phyloP scores from a whole-genome alignment of 129 eudicot species.

The Tanacetum coccineum region DNA sequence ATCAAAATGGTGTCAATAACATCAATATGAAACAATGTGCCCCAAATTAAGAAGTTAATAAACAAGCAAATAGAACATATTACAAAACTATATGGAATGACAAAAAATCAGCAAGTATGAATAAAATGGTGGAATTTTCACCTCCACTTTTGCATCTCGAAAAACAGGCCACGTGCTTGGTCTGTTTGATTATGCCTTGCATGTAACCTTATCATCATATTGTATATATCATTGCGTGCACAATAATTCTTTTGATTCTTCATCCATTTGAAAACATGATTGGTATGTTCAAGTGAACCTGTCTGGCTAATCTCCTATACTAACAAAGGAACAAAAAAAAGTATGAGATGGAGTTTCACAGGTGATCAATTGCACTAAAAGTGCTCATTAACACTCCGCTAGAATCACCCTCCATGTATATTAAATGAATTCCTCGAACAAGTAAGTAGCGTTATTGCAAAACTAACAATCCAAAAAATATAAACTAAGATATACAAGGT shows the following conservation, averaged over 20 bases:
- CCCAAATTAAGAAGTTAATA: neutral
- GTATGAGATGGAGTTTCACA: conserved; percentile 12
- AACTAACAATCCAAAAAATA: neutral
- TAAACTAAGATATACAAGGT: neutral
- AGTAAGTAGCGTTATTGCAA: conserved; percentile 3
- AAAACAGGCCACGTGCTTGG: conserved; percentile 96
- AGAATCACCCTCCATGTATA: conserved; percentile 3
- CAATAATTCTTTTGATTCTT: conserved; percentile 89
- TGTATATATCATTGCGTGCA: conserved; percentile 92
- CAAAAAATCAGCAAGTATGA: neutral
- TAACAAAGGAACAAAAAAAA: conserved; percentile 16
- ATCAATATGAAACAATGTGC: neutral
- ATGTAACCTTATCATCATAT: conserved; percentile 92
- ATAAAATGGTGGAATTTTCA: conserved; percentile 18
- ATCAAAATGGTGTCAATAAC: neutral
- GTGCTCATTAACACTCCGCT: conserved; percentile 13
- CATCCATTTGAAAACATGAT: conserved; percentile 87
- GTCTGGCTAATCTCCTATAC: conserved; percentile 69
- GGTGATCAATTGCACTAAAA: neutral
- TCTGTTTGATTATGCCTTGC: conserved; percentile 86
- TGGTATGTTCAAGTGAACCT: conserved; percentile 79
- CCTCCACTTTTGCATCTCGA: conserved; percentile 99
- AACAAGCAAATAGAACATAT: neutral
- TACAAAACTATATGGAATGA: neutral
- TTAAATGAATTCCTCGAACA: conserved; percentile 3